These are phyloP conservation scores for Lasiodiplodia sp. DNA, from an alignment of 2,329 filamentous ascomycete genomes.

Conservation along the genomic window DNA sequence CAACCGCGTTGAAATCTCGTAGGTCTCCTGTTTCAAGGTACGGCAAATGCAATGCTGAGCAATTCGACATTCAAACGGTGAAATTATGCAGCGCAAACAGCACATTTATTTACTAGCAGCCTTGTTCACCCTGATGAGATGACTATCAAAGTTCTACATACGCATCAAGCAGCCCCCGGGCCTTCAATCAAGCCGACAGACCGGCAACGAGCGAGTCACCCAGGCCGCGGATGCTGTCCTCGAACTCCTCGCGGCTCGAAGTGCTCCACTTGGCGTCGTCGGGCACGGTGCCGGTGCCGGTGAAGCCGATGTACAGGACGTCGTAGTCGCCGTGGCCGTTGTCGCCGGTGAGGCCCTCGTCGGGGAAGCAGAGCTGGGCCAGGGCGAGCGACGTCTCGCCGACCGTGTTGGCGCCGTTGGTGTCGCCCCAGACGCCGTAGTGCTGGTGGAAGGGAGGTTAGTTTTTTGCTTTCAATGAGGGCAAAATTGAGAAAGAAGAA, in stretches of 20 bases:
- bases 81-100: neutral
- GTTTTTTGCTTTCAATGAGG: neutral
- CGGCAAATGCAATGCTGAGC: neutral
- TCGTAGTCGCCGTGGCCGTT: conserved; percentile 64
- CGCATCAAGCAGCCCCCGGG: too few relatives aligned
- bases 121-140: neutral
- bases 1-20: neutral
- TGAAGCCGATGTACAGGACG: conserved; percentile 69
- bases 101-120: neutral
- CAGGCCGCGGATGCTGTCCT: conserved; percentile 59
- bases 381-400: conserved; percentile 67
- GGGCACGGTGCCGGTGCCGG: conserved; percentile 63
- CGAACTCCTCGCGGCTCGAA: conserved; percentile 57
- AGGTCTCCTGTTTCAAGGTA: neutral
- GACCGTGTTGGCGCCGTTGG: conserved; percentile 63
- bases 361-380: conserved; percentile 63
- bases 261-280: conserved; percentile 64
- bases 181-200: conserved; percentile 14
- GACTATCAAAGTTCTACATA: too few relatives aligned
- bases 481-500: neutral
- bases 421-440: conserved; percentile 69
- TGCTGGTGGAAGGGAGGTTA: conserved; percentile 43
- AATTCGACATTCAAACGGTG: neutral
- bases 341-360: conserved; percentile 60
- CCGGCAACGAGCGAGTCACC: conserved; percentile 60